Percentiles rank a stretch among this genome's conserved stretches.
These are phyloP conservation scores for Cladosporium sp. DNA, from an alignment of 2,329 filamentous ascomycete genomes.

Conservation along the genomic window DNA sequence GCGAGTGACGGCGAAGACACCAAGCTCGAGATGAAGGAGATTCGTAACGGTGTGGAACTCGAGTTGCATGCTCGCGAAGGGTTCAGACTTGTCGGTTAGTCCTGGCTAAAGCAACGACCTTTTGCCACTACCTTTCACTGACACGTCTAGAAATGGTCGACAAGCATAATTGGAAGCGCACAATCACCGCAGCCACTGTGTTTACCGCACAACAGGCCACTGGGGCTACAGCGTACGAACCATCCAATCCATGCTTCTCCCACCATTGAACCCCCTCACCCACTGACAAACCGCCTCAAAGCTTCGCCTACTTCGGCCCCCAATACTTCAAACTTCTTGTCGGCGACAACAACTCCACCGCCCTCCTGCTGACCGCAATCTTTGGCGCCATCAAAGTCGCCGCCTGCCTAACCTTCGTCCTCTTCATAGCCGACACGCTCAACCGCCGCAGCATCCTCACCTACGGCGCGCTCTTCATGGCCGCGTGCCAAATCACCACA, in stretches of 20 bases:
- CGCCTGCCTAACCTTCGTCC: conserved; percentile 48
- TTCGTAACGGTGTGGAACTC: conserved; percentile 43
- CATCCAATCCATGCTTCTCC: neutral
- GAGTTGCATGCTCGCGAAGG: conserved; percentile 40
- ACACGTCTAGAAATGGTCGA: conserved; percentile 39
- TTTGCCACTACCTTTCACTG: neutral
- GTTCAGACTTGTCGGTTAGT: conserved; percentile 13
- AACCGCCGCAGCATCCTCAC: conserved; percentile 38
- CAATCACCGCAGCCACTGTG: conserved; percentile 40
- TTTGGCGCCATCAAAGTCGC: conserved; percentile 52
- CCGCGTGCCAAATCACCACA: conserved; percentile 31
- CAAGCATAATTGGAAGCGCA: conserved; percentile 34
- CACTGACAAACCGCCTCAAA: too few species aligned
- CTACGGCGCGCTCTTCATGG: conserved; percentile 32
- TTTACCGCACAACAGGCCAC: conserved; percentile 53
- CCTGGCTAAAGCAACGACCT: too few species aligned
- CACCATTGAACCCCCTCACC: neutral
- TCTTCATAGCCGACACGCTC: conserved; percentile 50
- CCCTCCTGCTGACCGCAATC: conserved; percentile 49
- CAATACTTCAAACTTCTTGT: conserved; percentile 53
- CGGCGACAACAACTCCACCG: conserved; percentile 38
- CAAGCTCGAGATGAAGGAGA: conserved; percentile 47
- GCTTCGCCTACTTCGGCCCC: conserved; percentile 51
- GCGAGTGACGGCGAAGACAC: conserved; percentile 36
- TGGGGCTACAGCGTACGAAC: conserved; percentile 44